Evolutionary conservation across 2,329 filamentous ascomycete genomes (phyloP), one percentile per base, ranked within the genome.

Genomic region (Microsporum ferrugineum): DNA sequence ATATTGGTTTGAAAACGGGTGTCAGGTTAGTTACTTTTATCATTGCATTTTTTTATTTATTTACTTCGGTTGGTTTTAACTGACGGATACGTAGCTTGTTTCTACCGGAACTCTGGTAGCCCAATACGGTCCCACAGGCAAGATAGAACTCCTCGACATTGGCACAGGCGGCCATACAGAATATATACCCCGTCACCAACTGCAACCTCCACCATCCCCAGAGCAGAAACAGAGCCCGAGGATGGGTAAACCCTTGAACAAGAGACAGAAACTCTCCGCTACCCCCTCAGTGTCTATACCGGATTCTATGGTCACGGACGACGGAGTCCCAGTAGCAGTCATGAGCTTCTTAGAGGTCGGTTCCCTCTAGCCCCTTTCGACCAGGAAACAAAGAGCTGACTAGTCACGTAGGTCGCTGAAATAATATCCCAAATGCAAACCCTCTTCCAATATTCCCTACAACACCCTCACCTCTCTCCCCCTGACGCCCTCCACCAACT

Each of bases 101-200:
- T 86, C 88, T 7, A 84, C 79, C n/a, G 92, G 92, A 49, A 84
- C 81, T 3, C 76, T 97, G 31, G 85, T 86, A 57, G 91, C 87
- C 0, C 84, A 89, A 63, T 95, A 96, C 70, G 88, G 95, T 67
- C 78, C 77, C 6, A 82, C 88, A 41, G 87, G 90, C 64, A 90
- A 88, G 71, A 87, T 99, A 63, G 89, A 96, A 64, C 79, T 90
- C 63, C 81, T 97, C 57, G 89, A 96, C 68, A 91, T 97, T 66
- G 80, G 85, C 55, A 89, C 88, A 1, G 82, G 79, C 39, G 81
- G 80, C 57, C 88, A 95, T 68, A 88, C 91, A 66, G 91, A 97
- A 74, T 96, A 88, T 68, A 78, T 97, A 53, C 86, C 91, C 27
- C 84, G 89, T 60, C 83, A 79, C 63, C 79, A 79, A 57, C 69